Evolutionary conservation across 352 stramenopile genomes (phyloP), one percentile per base, ranked within the genome.

Genomic region (Phytophthora macrochlamydospora): DNA sequence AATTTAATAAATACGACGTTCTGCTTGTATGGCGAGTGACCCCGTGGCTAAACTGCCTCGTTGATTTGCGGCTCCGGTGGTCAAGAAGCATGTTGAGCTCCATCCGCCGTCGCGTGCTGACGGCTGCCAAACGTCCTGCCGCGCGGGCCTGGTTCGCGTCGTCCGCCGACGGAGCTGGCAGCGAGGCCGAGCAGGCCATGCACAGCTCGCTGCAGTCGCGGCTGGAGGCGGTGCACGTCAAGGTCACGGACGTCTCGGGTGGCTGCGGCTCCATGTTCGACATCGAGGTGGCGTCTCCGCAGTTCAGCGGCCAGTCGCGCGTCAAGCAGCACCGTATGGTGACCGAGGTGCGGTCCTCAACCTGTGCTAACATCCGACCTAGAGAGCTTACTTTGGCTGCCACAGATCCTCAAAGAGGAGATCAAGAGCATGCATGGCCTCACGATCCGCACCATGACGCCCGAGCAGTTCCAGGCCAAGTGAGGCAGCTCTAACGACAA

Each of bases 261-360:
- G 90, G 90, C 57, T 97, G 90, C 60, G 90, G 90, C 58, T 90
- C 86, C 64, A 95, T 95, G 86, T 97, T 90, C 68, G 79, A 96
- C 63, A 81, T 97, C 42, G 82, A 95, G 60, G 87, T 97, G 24
- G 85, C 79, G 35, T 97, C 90, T 14, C 59, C 85, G 33, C 76
- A 84, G 43, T 97, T 97, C 32, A 70, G 69, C 3, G 88, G 88
- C 28, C 83, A 95, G 67, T 85, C 79, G 64, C 89, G 87, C 65
- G 83, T 97, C 68, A 92, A 93, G 74, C 89, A 96, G 73, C 87
- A 95, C 66, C 82, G 90, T 35, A 83, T 95, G 65, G 89, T 97
- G 14, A 95, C 93, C 56, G 82, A 96, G 75, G 85, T 96, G 43
- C 28, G 63, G 18, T 24, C 18, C 18, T 24, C 0, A 24, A 24